phyloP scores from a whole-genome alignment of 2,329 filamentous ascomycete genomes.

The Blastomyces percursus region DNA sequence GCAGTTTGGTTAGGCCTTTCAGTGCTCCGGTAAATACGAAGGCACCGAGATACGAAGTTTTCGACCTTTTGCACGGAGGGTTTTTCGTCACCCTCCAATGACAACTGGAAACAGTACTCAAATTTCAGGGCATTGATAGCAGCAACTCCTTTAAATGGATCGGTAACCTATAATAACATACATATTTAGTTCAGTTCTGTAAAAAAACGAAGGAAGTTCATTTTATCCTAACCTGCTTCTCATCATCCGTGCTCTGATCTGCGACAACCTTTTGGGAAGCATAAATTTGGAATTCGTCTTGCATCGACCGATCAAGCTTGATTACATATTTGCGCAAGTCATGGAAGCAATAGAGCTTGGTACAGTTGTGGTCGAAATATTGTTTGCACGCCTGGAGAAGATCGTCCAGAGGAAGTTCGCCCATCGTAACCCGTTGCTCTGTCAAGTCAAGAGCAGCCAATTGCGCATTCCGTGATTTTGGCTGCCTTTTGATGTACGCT shows the following conservation, averaged over 20 bases:
- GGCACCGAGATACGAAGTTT: constrained; percentile 30
- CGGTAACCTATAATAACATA: constrained; percentile 13
- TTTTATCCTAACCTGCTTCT: constrained; percentile 17
- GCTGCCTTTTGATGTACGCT: constrained; percentile 23
- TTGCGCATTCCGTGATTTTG: constrained; percentile 34
- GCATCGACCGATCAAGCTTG: constrained; percentile 20
- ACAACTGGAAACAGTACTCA: constrained; percentile 33
- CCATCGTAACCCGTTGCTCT: constrained; percentile 19
- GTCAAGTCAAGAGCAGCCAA: constrained; percentile 28
- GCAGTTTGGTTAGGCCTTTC: constrained; percentile 5
- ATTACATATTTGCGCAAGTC: constrained; percentile 31
- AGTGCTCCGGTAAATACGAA: constrained; percentile 24
- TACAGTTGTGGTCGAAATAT: constrained; percentile 33
- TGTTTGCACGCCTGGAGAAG: constrained; percentile 29
- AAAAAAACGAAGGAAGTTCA: background rate
- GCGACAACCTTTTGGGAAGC: constrained; percentile 11
- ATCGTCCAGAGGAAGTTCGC: constrained; percentile 20
- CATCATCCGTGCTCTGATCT: constrained; percentile 3
- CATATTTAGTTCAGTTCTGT: background rate
- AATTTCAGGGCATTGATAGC: constrained; percentile 35
- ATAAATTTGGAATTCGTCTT: constrained; percentile 20
- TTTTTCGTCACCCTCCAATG: constrained; percentile 20
- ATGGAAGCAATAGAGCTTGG: constrained; percentile 37
- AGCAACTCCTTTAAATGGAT: constrained; percentile 21
- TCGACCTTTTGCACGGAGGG: constrained; percentile 22